Evolutionary conservation across 805 yeast species (phyloP), one percentile per base, ranked within the genome.

Genomic region (Vanderwaltozyma polyspora): DNA sequence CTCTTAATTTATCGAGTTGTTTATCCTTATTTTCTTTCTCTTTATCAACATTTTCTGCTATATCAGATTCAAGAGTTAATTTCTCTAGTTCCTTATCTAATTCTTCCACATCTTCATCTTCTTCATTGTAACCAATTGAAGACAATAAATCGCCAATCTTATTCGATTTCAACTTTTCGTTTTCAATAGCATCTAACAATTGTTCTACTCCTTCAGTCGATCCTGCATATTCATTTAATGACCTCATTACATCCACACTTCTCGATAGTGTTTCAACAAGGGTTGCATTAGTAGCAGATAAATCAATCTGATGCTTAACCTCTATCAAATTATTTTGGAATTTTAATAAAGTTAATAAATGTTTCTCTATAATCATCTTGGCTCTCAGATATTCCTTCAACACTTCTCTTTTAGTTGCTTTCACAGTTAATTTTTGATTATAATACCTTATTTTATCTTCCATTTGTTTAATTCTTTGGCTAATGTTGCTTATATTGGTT

Each of bases 161-260:
- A 32, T 65, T 66, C 4, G 63, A 48, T 13, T 57, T 59, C 8
- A 46, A 52, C 21, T 49, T 49, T 30, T 64, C 61, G 8, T 63
- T 66, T 12, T 57, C 51, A 10, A 70, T 43, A 28, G 59, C 62
- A 33, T 63, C 67, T 43, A 68, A 48, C 5, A 66, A 41, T 3
- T 59, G 56, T 16, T 62, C 64, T 1, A 70, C 66, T 24, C 55
- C 50, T 8, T 68, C 72, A 11, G 60, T 53, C 3, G 68, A 68
- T 4, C 70, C 73, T 23, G 62, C 41, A 32, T 60, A 60, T 7
- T 51, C 34, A 37, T 69, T 68, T 30, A 71, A 52, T 18, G 48
- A 39, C 31, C 50, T 49, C 23, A 70, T 51, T 14, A 64, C 48
- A 7, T 45, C 45, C 4, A 59, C 50, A 16, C 70, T 62, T 13